Evolutionary conservation across 1,139 yeast species (phyloP).

Genomic region (Pneumocystis wakefieldiae): DNA sequence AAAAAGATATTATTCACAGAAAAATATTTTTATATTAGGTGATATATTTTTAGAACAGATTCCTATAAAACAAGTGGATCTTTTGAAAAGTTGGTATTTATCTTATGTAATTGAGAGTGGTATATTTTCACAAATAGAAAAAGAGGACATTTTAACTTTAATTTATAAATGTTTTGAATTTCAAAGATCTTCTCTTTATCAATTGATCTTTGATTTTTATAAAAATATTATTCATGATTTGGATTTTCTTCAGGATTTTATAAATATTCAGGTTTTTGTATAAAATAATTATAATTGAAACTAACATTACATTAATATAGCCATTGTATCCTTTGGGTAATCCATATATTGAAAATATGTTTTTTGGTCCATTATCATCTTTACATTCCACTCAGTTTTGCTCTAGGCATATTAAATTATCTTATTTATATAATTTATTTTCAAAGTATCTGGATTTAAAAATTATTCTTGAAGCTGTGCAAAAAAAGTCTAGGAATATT

Average conservation of each 20-base stretch:
- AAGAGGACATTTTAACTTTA: background rate
- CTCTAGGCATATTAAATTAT: background rate
- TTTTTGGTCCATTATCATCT: background rate
- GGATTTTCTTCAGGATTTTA: conserved; percentile 2
- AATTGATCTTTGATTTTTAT: conserved; percentile 1
- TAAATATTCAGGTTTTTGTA: conserved; percentile 4
- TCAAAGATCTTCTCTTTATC: conserved; percentile 1
- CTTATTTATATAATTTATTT: background rate
- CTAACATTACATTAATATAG: background rate
- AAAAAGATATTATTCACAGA: background rate
- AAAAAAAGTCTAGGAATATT: background rate
- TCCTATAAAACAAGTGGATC: background rate
- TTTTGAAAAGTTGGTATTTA: background rate
- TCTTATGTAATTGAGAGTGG: background rate
- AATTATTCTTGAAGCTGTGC: background rate
- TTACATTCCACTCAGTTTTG: background rate
- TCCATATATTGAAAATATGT: conserved; percentile 1
- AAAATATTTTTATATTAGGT: background rate
- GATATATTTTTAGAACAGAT: background rate
- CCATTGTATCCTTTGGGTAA: conserved; percentile 4
- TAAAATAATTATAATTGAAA: background rate
- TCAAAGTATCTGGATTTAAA: background rate
- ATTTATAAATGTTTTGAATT: background rate
- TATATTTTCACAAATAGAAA: background rate
- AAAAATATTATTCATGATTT: background rate